Evolutionary conservation across 352 stramenopile genomes (phyloP), one percentile per base, ranked within the genome.

Genomic region (Phytopythium mirpurense): DNA sequence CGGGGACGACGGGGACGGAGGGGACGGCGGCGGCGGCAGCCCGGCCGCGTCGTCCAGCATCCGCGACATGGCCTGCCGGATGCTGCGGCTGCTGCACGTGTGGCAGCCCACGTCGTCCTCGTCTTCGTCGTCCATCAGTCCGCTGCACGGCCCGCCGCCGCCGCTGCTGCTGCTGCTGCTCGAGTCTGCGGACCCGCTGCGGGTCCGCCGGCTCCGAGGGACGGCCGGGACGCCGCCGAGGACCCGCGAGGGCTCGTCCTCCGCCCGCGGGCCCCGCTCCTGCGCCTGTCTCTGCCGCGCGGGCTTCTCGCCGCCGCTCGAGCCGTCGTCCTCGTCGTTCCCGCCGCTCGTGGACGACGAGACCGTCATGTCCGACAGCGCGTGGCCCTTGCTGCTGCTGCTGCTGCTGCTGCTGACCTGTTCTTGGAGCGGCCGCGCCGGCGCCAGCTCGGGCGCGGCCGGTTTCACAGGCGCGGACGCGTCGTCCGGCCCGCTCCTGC

Each of bases 291-390:
- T 3, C 37, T 21, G 42, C 49, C 47, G 15, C 0, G 16, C 16
- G n/a, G 46, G 31, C 7, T 29, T 62, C 19, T 64, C 51, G 18
- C 24, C 24, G 19, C 36, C 57, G n/a, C n/a, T n/a, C 10, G 15
- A 54, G 56, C 46, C 68, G 40, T 42, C 52, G 56, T 51, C 59
- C 21, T 60, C 55, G 32, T 67, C 56, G 29, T 59, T 57, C 15
- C 78, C 63, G 35, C 76, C 67, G 45, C 60, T 72, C 51, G 55
- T 51, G n/a, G 53, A 75, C 15, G 68, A 72, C 14, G 70, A 72
- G 11, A 74, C 54, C 3, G 74, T 83, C 48, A 70, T 77, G 34
- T 82, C 70, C 1, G 77, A 88, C n/a, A 84, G 58, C 56, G 72
- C 72, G 56, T 84, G 68, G 41, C 55, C 54, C 47, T 81, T 83